Conservation (phyloP, 2,329 filamentous ascomycete species). For the Paraconiothyrium sp. region DNA sequence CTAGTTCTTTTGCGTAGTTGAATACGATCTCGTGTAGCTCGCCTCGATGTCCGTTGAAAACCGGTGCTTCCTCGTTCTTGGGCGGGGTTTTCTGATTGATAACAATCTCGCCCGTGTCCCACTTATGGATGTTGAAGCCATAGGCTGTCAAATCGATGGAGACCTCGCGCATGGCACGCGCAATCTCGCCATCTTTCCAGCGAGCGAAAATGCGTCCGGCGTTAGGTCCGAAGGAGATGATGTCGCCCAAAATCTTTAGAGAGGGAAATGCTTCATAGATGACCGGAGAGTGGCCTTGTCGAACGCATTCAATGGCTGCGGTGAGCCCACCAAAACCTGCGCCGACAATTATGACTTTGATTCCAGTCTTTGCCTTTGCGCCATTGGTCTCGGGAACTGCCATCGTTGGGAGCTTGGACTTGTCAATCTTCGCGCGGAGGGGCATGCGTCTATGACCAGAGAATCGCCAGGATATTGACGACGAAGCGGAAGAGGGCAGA, state of each 20-base stretch:
- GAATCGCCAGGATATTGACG: background rate
- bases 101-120: constrained; percentile 66
- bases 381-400: constrained; percentile 24
- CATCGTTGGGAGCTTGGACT: constrained; percentile 33
- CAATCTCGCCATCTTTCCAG: constrained; percentile 63
- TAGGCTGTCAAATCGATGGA: constrained; percentile 63
- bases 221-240: constrained; percentile 70
- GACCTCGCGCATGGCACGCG: constrained; percentile 58
- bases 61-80: constrained; percentile 59
- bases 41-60: constrained; percentile 69
- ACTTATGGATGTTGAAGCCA: constrained; percentile 71
- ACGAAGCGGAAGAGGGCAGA: background rate
- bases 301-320: constrained; percentile 70
- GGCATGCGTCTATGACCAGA: constrained; percentile 28
- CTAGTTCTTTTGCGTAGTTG: constrained; percentile 64
- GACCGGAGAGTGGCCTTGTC: constrained; percentile 67
- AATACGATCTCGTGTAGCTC: constrained; percentile 69
- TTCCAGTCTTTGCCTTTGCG: constrained; percentile 53
- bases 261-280: constrained; percentile 67
- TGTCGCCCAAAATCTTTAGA: constrained; percentile 68
- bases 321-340: constrained; percentile 69
- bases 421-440: constrained; percentile 33
- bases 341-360: constrained; percentile 63
- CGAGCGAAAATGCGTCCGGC: constrained; percentile 68
- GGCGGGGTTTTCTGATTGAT: constrained; percentile 63